phyloP scores from a whole-genome alignment of 1,284 basidiomycete genomes.

The Caloboletus inedulis region DNA sequence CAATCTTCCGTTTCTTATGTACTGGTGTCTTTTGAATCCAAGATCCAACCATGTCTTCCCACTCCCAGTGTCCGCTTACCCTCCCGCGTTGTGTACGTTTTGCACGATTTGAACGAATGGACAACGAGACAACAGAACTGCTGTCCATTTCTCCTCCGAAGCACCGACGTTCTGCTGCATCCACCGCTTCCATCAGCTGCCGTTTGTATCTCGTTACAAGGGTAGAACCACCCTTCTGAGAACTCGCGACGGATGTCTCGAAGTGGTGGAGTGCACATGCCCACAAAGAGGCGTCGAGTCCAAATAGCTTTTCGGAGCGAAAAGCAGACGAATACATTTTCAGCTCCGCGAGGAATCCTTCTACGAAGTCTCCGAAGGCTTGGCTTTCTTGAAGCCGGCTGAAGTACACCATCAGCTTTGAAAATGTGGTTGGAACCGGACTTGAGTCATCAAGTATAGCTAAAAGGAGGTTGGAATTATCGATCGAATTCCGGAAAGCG shows the following conservation, averaged over 20 bases:
- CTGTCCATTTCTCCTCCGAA: conserved; percentile 29
- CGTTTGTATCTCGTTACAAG: conserved; percentile 36
- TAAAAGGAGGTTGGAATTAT: conserved; percentile 13
- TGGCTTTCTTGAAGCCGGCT: conserved; percentile 10
- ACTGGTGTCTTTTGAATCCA: conserved; percentile 40
- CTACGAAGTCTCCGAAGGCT: conserved; percentile 16
- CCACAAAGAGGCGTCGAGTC: conserved; percentile 53
- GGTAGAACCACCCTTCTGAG: conserved; percentile 14
- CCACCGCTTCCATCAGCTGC: conserved; percentile 45
- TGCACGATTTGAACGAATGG: conserved; percentile 2
- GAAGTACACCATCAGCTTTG: conserved; percentile 25
- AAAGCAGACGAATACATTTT: conserved; percentile 36
- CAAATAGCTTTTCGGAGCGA: conserved; percentile 34
- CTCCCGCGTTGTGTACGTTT: conserved; percentile 9
- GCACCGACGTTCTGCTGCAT: conserved; percentile 47
- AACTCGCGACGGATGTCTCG: conserved; percentile 33
- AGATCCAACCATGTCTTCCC: conserved; percentile 44
- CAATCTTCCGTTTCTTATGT: conserved; percentile 27
- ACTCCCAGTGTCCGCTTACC: conserved; percentile 39
- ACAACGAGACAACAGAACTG: conserved; percentile 18
- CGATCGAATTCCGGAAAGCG: conserved; percentile 12
- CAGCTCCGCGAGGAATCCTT: conserved; percentile 27
- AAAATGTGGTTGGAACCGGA: conserved; percentile 36
- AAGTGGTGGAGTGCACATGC: conserved; percentile 47
- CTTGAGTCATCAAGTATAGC: conserved; percentile 25